phyloP scores from a whole-genome alignment of 2,329 filamentous ascomycete genomes.

The Seiridium cupressi region DNA sequence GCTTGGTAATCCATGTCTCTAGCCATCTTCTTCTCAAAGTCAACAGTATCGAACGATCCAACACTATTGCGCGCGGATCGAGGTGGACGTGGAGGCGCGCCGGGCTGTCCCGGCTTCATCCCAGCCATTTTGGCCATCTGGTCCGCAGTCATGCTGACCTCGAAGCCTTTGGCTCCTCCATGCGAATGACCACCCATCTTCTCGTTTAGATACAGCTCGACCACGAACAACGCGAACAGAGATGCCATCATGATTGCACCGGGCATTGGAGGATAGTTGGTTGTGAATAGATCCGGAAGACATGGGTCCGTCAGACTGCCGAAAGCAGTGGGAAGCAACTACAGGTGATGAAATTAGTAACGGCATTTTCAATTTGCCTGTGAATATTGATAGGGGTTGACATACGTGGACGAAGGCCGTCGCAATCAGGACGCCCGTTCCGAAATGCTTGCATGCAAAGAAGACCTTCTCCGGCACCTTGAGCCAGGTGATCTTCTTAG shows the following conservation, averaged over 20 bases:
- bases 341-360: too few species aligned
- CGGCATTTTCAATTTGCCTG: too few species aligned
- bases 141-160: conserved; percentile 14
- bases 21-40: conserved; percentile 40
- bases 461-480: conserved; percentile 56
- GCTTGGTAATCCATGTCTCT: conserved; percentile 38
- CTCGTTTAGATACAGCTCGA: conserved; percentile 60
- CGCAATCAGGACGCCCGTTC: conserved; percentile 70
- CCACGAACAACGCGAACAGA: conserved; percentile 59
- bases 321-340: conserved; percentile 61
- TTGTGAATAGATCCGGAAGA: conserved; percentile 58
- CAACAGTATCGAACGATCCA: conserved; percentile 32
- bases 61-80: conserved; percentile 26
- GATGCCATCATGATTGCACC: conserved; percentile 66
- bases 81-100: conserved; percentile 28
- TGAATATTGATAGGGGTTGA: conserved; percentile 2
- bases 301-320: conserved; percentile 49
- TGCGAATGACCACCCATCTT: conserved; percentile 60
- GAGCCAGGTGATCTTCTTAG: conserved; percentile 56
- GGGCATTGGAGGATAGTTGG: conserved; percentile 59
- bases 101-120: conserved; percentile 3
- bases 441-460: conserved; percentile 65
- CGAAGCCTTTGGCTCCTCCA: conserved; percentile 51
- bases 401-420: conserved; percentile 70
- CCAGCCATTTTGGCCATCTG: conserved; percentile 11